Evolutionary conservation across 345 rosid species (phyloP).

Genomic region (Eucalyptus leucophloia): DNA sequence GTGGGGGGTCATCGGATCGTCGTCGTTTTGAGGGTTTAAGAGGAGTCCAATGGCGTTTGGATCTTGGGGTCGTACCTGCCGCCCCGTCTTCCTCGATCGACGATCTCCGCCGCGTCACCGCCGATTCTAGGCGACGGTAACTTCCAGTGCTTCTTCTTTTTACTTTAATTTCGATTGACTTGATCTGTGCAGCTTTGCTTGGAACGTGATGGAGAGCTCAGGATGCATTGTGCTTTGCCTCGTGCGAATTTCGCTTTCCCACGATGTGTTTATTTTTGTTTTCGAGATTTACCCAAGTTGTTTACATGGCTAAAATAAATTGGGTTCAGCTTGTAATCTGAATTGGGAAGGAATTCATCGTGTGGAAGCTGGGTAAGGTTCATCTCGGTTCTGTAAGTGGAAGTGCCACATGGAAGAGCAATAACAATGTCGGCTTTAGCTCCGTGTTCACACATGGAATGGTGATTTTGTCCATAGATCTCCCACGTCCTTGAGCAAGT

Average conservation of each 20-base stretch:
- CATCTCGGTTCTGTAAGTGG: not conserved
- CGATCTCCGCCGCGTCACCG: constrained; percentile 75
- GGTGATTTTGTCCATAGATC: not conserved
- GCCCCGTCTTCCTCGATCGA: constrained; percentile 46
- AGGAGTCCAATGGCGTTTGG: constrained; percentile 81
- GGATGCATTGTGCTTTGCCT: not conserved
- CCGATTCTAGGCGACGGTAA: constrained; percentile 84
- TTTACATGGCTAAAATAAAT: not conserved
- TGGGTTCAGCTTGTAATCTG: not conserved
- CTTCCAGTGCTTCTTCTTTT: not conserved
- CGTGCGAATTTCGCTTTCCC: not conserved
- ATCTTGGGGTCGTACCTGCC: constrained; percentile 68
- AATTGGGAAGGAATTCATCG: not conserved
- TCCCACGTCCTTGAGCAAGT: not conserved
- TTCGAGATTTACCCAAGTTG: not conserved
- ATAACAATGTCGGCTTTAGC: not conserved
- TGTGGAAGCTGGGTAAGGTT: not conserved
- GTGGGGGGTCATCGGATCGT: not conserved
- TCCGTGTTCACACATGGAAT: not conserved
- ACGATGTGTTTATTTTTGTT: not conserved
- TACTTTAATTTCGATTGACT: not conserved
- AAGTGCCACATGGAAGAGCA: not conserved
- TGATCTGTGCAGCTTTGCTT: not conserved
- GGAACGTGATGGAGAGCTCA: not conserved
- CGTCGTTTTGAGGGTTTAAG: constrained; percentile 15